These are phyloP conservation scores for Sanguinoderma infundibulare DNA, from an alignment of 1,284 basidiomycete species.

Conservation along the genomic window DNA sequence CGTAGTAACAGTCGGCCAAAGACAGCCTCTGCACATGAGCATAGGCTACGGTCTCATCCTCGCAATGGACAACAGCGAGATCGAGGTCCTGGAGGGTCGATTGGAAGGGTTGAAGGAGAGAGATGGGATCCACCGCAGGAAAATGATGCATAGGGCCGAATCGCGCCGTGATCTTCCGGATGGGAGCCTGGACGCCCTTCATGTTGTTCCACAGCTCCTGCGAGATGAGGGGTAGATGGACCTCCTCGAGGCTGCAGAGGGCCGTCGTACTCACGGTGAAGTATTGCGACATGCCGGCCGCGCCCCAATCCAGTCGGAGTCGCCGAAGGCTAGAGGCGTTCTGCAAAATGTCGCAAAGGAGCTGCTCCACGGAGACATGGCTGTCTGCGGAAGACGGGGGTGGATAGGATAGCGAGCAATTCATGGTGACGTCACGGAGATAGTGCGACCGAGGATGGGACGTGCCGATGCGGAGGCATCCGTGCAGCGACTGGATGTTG, in stretches of 20 bases:
- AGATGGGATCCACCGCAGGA: conserved; percentile 3
- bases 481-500: conserved; percentile 8
- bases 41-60: not conserved
- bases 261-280: not conserved
- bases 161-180: conserved; percentile 1
- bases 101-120: conserved; percentile 11
- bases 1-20: conserved; percentile 14
- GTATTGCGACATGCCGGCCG: conserved; percentile 10
- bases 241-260: conserved; percentile 6
- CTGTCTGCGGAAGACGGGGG: not conserved
- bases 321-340: not conserved
- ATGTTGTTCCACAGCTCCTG: conserved; percentile 10
- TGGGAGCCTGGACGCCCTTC: conserved; percentile 1
- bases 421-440: conserved; percentile 13
- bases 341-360: conserved; percentile 8
- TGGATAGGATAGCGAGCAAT: conserved; percentile 7
- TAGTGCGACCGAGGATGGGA: conserved; percentile 1
- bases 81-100: conserved; percentile 11
- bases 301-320: conserved; percentile 17
- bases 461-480: conserved; percentile 2
- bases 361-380: not conserved
- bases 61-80: conserved; percentile 12
- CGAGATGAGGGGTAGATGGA: conserved; percentile 5
- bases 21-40: conserved; percentile 3
- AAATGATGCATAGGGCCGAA: conserved; percentile 9